Percentiles rank a stretch among this genome's conserved stretches.
Conservation (phyloP, 73 alveolate genomes). For the Tetrahymena borealis region DNA sequence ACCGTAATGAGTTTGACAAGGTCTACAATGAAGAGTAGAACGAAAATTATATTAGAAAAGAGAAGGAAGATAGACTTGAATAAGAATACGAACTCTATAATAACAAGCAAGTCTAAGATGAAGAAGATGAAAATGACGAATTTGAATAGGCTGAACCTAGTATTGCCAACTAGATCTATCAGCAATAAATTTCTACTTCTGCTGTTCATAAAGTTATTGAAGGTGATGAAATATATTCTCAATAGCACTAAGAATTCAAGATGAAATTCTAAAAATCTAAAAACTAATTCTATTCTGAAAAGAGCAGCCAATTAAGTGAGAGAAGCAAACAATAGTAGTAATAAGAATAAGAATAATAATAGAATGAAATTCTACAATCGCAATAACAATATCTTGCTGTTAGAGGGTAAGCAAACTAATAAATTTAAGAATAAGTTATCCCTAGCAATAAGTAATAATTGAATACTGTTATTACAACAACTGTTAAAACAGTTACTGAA, state of each 20-base stretch:
- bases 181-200: not conserved
- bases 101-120: not conserved
- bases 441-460: too few relatives aligned
- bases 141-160: not conserved
- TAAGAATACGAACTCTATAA: not conserved
- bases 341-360: not conserved
- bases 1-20: not conserved
- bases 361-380: not conserved
- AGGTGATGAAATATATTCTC: not conserved
- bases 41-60: not conserved
- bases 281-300: not conserved
- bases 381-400: not conserved
- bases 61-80: not conserved
- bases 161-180: not conserved
- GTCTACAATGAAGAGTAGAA: not conserved
- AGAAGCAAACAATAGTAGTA: not conserved
- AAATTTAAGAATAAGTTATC: too few relatives aligned
- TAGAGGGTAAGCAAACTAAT: too few relatives aligned
- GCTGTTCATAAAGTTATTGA: not conserved
- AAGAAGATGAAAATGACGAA: not conserved
- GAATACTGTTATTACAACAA: too few relatives aligned
- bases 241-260: not conserved
- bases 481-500: too few relatives aligned
- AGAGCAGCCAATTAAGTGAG: not conserved
- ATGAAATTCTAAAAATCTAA: not conserved